Percentiles rank a stretch among this genome's conserved stretches.
Conservation (phyloP, 1,284 basidiomycete genomes). For the Cutaneotrichosporon cyanovorans region DNA sequence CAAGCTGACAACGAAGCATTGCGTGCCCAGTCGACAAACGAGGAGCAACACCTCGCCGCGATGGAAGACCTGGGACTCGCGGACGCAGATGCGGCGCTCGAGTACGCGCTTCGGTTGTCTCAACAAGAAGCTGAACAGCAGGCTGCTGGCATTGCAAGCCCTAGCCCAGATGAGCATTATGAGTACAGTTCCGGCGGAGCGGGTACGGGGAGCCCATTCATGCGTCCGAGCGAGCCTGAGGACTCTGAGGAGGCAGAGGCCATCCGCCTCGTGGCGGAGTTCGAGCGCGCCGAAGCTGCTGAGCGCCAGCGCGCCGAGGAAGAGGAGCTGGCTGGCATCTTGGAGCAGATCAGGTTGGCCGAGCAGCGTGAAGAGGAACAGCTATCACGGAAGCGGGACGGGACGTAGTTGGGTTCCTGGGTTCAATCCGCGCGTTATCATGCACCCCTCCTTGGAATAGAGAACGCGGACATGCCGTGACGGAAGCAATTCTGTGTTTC, state of each 20-base stretch:
- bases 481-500: too few relatives aligned
- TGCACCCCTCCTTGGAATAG: too few relatives aligned
- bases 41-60: conserved; percentile 20
- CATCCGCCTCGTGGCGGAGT: conserved; percentile 10
- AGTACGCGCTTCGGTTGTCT: conserved; percentile 37
- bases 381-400: too few relatives aligned
- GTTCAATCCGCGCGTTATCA: too few relatives aligned
- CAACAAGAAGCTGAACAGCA: conserved; percentile 20
- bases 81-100: conserved; percentile 33
- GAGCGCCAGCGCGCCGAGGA: conserved; percentile 14
- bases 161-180: not conserved
- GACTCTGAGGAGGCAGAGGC: conserved; percentile 8
- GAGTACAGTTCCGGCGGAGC: too few relatives aligned
- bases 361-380: conserved; percentile 18
- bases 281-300: conserved; percentile 6
- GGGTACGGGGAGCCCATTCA: too few relatives aligned
- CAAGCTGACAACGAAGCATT: conserved; percentile 18
- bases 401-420: too few relatives aligned
- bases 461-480: too few relatives aligned
- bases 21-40: conserved; percentile 14
- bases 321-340: conserved; percentile 23
- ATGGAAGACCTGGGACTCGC: conserved; percentile 34
- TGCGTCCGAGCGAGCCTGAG: too few relatives aligned
- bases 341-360: conserved; percentile 30
- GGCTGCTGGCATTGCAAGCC: not conserved